These are phyloP conservation scores for Pelargonium australe DNA, from an alignment of 441 rosid species.

Conservation along the genomic window DNA sequence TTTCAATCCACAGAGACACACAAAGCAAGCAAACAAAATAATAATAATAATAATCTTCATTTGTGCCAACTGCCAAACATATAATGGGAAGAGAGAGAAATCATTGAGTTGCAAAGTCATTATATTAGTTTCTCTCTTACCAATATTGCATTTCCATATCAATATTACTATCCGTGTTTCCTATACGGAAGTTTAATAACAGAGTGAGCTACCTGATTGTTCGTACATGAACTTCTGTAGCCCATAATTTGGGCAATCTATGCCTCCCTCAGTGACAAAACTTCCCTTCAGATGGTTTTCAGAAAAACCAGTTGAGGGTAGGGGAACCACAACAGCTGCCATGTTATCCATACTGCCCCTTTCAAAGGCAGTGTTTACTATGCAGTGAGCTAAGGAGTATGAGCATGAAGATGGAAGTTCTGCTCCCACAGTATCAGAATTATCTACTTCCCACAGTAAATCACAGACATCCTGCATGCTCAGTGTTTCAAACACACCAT, in stretches of 20 bases:
- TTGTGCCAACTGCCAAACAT: not conserved
- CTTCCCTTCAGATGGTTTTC: slow-evolving; percentile 37
- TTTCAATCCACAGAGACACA: not conserved
- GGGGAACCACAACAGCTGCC: slow-evolving; percentile 78
- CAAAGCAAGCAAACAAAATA: slow-evolving; percentile 2
- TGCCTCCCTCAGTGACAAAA: slow-evolving; percentile 29
- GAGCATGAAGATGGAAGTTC: slow-evolving; percentile 58
- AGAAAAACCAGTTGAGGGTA: slow-evolving; percentile 39
- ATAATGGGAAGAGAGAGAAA: not conserved
- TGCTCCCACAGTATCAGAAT: slow-evolving; percentile 31
- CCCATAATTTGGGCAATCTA: slow-evolving; percentile 31
- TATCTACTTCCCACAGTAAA: slow-evolving; percentile 55
- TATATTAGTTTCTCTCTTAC: not conserved
- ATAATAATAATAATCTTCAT: not conserved
- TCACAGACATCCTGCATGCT: slow-evolving; percentile 78
- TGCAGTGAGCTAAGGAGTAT: slow-evolving; percentile 71
- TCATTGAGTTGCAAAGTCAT: not conserved
- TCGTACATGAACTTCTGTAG: slow-evolving; percentile 32
- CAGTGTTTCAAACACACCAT: slow-evolving; percentile 85
- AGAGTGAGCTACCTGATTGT: slow-evolving; percentile 42
- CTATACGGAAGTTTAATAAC: slow-evolving; percentile 14
- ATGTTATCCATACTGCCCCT: slow-evolving; percentile 84
- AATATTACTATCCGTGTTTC: not conserved
- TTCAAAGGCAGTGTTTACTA: slow-evolving; percentile 62
- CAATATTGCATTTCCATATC: not conserved